Base-by-base conservation (phyloP, 2,329 filamentous ascomycete species). In the Cladosporium sp. region DNA sequence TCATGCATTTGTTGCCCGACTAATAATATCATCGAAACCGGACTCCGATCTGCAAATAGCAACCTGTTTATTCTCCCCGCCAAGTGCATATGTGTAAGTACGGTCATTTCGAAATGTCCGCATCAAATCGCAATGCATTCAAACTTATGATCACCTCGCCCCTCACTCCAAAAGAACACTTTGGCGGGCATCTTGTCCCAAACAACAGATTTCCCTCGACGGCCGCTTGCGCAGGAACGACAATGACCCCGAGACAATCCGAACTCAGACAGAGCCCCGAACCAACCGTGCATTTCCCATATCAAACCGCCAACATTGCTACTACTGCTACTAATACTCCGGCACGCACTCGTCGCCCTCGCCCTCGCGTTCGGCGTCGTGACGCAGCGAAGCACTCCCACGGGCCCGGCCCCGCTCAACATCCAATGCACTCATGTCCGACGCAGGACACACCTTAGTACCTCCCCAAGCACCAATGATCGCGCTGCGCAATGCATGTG, bases 141-240 rank as follows among this genome's bases (percentile, higher is more conserved):
- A 52, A 14, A 52, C 28, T n/a, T 29, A 10, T 52, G 49, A 29
- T 52, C 46, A 12, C n/a, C n/a, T 12, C n/a, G 16, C 0, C 18
- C 18, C 31, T 31, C 40, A 6, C 49, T 7, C 14, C 10, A 28
- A 29, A 28, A 29, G 6, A 21, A 28, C 33, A 44, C 23, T 28
- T 3, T 6, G 28, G 14, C 33, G 35, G 35, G 21, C 56, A 44
- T 58, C 55, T 58, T 58, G 21, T 28, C 55, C 55, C 55, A 37
- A 58, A 58, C 37, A 44, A 44, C 40, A 21, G 4, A 33, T 11
- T 33, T 1, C 31, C 10, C 28, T 2, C 31, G 18, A 10, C n/a
- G 14, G 58, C 40, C 28, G 59, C 59, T 62, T 62, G 49, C 59
- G 59, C 59, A 62, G 59, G 59, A 62, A 62, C 59, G 26, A 23